Conservation (phyloP, 2,329 filamentous ascomycete genomes). For the Clarireedia monteithiana region DNA sequence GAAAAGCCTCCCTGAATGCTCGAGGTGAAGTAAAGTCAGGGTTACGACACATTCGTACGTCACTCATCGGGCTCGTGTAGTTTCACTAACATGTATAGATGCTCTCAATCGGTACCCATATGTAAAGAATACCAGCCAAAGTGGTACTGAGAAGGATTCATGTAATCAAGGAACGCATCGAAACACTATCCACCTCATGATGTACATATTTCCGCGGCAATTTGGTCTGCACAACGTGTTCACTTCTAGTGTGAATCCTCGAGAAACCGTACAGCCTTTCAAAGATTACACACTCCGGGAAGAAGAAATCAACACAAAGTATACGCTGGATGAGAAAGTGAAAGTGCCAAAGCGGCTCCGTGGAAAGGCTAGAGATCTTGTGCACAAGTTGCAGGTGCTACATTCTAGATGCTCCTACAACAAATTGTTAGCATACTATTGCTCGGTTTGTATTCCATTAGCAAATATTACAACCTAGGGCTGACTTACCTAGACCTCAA, state of each 20-base stretch:
- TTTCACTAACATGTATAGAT: conserved; percentile 45
- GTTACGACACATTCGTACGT: conserved; percentile 71
- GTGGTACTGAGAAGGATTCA: conserved; percentile 2
- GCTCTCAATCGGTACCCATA: conserved; percentile 64
- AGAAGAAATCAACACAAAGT: conserved; percentile 56
- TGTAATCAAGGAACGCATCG: conserved; percentile 31
- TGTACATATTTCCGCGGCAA: conserved; percentile 89
- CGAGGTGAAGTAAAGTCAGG: conserved; percentile 64
- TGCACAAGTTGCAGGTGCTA: conserved; percentile 59
- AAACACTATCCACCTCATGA: conserved; percentile 66
- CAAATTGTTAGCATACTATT: conserved; percentile 75
- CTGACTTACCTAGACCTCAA: conserved; percentile 14
- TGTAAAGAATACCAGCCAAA: conserved; percentile 1
- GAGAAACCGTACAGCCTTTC: conserved; percentile 63
- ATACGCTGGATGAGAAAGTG: conserved; percentile 17
- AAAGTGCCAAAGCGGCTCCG: conserved; percentile 61
- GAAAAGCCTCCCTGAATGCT: conserved; percentile 61
- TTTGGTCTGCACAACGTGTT: conserved; percentile 93
- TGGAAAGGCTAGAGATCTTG: conserved; percentile 50
- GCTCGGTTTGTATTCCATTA: conserved; percentile 41
- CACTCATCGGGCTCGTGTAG: conserved; percentile 8
- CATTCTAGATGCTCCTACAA: conserved; percentile 72
- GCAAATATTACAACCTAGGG: background rate
- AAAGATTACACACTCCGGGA: conserved; percentile 84
- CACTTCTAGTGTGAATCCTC: conserved; percentile 56